These are phyloP conservation scores for Cyclostephanos invisitatus DNA, from an alignment of 108 stramenopile genomes.

Conservation along the genomic window DNA sequence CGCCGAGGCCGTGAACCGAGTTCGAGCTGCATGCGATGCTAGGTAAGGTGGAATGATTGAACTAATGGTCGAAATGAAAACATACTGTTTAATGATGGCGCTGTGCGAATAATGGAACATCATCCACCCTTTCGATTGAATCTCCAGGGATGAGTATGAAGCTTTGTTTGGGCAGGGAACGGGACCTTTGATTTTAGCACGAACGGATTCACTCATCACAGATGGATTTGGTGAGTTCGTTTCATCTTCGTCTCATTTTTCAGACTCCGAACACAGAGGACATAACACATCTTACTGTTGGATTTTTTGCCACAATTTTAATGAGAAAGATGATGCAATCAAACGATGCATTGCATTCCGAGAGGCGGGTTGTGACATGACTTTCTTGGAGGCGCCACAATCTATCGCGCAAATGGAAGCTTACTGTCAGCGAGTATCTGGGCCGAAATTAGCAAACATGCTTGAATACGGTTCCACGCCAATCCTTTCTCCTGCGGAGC, in stretches of 20 bases:
- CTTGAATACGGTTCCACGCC: slow-evolving; percentile 93
- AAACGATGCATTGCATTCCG: slow-evolving; percentile 90
- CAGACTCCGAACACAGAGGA: neutral
- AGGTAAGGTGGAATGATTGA: slow-evolving; percentile 39
- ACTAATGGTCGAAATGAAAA: neutral
- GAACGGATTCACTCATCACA: slow-evolving; percentile 91
- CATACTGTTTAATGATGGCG: slow-evolving; percentile 1
- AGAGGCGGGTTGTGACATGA: slow-evolving; percentile 93
- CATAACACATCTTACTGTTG: neutral
- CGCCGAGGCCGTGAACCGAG: slow-evolving; percentile 86
- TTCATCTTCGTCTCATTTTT: neutral
- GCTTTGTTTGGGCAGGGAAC: slow-evolving; percentile 71
- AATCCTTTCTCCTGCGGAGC: slow-evolving; percentile 79
- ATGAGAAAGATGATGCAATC: slow-evolving; percentile 76
- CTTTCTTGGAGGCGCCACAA: slow-evolving; percentile 91
- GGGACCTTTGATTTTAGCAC: slow-evolving; percentile 85
- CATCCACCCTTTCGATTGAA: neutral
- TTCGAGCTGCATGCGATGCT: slow-evolving; percentile 94
- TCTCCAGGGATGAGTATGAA: slow-evolving; percentile 76
- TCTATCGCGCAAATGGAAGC: slow-evolving; percentile 86
- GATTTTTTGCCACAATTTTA: neutral
- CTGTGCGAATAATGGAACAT: neutral
- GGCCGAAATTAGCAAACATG: slow-evolving; percentile 97
- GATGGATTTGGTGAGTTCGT: slow-evolving; percentile 76
- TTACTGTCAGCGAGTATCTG: slow-evolving; percentile 87